Percentiles rank a stretch among this genome's conserved stretches.
phyloP scores from a whole-genome alignment of 2,329 filamentous ascomycete species.

The Penicillium brasilianum region DNA sequence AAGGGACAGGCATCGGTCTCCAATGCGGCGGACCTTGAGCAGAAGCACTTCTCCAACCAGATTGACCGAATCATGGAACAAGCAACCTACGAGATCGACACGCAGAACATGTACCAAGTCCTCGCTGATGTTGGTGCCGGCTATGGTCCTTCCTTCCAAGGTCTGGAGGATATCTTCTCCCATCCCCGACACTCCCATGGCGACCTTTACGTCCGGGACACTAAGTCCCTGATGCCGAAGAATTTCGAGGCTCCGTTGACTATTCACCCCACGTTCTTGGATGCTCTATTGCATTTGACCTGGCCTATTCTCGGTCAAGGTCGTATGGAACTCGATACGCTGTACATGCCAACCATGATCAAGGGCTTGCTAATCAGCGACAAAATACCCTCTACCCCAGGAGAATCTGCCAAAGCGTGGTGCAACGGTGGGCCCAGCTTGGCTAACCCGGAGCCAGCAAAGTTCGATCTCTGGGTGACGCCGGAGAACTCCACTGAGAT shows the following conservation, averaged over 20 bases:
- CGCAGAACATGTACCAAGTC: constrained; percentile 52
- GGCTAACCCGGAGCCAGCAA: constrained; percentile 26
- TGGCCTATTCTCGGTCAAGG: constrained; percentile 43
- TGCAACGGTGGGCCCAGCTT: constrained; percentile 29
- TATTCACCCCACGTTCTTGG: constrained; percentile 55
- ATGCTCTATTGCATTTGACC: constrained; percentile 40
- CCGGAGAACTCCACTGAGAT: constrained; percentile 23
- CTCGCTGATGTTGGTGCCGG: constrained; percentile 55
- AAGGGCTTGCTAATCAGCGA: constrained; percentile 33
- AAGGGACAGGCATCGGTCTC: constrained; percentile 26
- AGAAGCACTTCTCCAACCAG: constrained; percentile 17
- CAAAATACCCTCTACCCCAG: constrained; percentile 22
- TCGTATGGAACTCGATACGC: constrained; percentile 35
- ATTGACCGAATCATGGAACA: constrained; percentile 17
- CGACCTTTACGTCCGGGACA: constrained; percentile 51
- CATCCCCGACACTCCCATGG: constrained; percentile 36
- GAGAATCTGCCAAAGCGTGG: constrained; percentile 29
- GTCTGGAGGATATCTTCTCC: constrained; percentile 54
- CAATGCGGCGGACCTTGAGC: constrained; percentile 21
- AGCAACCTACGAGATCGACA: constrained; percentile 36
- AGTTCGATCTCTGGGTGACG: constrained; percentile 29
- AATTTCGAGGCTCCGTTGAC: constrained; percentile 51
- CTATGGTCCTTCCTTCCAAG: constrained; percentile 60
- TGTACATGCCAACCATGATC: constrained; percentile 44
- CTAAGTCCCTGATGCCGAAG: constrained; percentile 53